A percentile compares a stretch with the other conserved stretches of the same genome.
These are phyloP conservation scores for Trametes villosa DNA, from an alignment of 768 basidiomycete species.

Conservation along the genomic window DNA sequence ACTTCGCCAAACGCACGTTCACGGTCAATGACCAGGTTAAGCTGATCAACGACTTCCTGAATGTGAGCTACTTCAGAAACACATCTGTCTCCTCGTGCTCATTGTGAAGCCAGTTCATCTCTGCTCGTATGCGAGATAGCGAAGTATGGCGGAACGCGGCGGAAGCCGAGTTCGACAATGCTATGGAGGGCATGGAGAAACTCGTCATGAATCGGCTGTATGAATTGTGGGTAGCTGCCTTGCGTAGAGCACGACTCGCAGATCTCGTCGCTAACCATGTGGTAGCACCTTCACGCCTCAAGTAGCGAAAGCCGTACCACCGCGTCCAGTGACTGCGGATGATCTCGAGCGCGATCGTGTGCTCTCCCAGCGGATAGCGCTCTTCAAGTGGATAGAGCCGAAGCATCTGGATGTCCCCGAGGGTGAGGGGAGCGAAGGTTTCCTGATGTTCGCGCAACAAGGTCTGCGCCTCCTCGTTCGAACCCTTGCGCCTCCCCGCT, in stretches of 20 bases:
- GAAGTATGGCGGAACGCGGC: slow-evolving; percentile 83
- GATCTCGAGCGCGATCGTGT: slow-evolving; percentile 97
- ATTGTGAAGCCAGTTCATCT: slow-evolving; percentile 70
- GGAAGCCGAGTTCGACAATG: slow-evolving; percentile 91
- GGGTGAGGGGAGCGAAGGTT: slow-evolving; percentile 74
- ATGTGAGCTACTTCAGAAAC: slow-evolving; percentile 49
- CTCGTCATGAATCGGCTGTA: slow-evolving; percentile 98
- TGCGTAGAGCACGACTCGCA: too few relatives aligned
- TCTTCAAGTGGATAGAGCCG: slow-evolving; percentile 91
- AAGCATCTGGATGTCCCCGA: slow-evolving; percentile 90
- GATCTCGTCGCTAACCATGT: not conserved
- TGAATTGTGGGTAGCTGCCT: slow-evolving; percentile 75
- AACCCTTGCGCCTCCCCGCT: too few relatives aligned
- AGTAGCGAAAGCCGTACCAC: slow-evolving; percentile 64
- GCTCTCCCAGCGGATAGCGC: slow-evolving; percentile 82
- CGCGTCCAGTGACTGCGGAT: slow-evolving; percentile 84
- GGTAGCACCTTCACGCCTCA: slow-evolving; percentile 91
- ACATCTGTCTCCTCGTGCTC: not conserved
- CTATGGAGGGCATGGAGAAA: slow-evolving; percentile 99
- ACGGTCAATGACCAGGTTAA: slow-evolving; percentile 93
- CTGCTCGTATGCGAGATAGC: slow-evolving; percentile 80
- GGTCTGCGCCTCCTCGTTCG: slow-evolving; percentile 47
- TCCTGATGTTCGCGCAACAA: slow-evolving; percentile 88
- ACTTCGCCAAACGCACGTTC: slow-evolving; percentile 90
- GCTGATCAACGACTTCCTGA: slow-evolving; percentile 92